Base-by-base conservation (phyloP, 495 filamentous ascomycete species). In the Aspergillus carlsbadensis region DNA sequence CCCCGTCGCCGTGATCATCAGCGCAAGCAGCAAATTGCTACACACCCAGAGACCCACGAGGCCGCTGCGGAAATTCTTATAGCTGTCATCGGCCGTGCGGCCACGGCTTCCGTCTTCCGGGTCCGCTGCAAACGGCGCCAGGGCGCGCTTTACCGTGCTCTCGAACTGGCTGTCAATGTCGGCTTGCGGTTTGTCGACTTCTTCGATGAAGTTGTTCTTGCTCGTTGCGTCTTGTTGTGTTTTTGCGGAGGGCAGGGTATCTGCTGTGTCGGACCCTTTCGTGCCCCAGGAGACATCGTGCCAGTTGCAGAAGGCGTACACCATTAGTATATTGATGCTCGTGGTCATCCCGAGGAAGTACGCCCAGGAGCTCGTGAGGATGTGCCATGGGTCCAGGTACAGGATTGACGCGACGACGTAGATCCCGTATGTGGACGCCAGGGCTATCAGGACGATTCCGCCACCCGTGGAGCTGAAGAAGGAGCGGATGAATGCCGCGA, bases 261-360 rank as follows among this genome's bases (percentile, higher is more conserved):
- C 95, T 41, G 88, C 89, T 76, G 97, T 98, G 76, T 99, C 94
- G 11, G 95, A 90, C 70, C 94, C 94, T 80, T 99, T 98, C 74
- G 95, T 98, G 82, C 94, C 94, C 94, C 94, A 99, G 13, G 94
- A 96, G 42, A 99, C 94, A 75, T 99, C 94, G 77, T 99, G 94
- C 95, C 95, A 99, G 77, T 99, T 99, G 84, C 91, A 93, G 86
- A 96, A 99, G 52, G 80, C 91, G 76, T 99, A 99, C 52, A 99
- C 92, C 78, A 93, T 98, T 61, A 99, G 85, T 59, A 99, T 93
- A 76, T 99, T 99, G 88, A 96, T 91, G 73, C 96, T 98, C 13
- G 92, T 96, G 14, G 94, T 95, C 81, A 94, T 92, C 65, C 95
- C 82, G 29, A 95, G 79, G 59, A 98, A 81, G 71, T 98, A 98